Base-by-base conservation (phyloP, 129 eudicot genomes). In the Flaveria robusta region DNA sequence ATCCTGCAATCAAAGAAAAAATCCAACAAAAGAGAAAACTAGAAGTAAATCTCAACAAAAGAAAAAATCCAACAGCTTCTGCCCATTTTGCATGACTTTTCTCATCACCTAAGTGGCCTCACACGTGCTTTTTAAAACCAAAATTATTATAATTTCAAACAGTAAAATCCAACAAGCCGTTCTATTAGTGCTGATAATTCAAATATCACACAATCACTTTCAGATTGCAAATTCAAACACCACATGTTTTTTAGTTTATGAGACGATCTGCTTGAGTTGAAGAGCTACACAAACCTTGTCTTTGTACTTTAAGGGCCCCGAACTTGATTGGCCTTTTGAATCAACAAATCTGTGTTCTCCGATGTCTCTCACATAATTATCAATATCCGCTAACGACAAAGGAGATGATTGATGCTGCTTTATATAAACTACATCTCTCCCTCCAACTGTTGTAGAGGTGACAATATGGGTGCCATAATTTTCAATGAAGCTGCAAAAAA, bases 391-490 rank as follows among this genome's bases (percentile, higher is more conserved):
- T 24, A 39, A 56, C 26, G 92, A 86, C 51, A 92, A 88, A 71
- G 98, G 93, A 71, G 98, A 92, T 54, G 96, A 88, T 9, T 89
- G 98, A 72, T 92, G 98, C 83, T 92, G 98, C 83, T 90, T 90
- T 19, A 92, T 83, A 75, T 92, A 92, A 69, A 92, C 96, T 29
- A 92, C 90, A 26, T 92, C 98, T 79, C 94, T 90, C 79, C 98
- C 98, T 67, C 98, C 98, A 77, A 92, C 85, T 19, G 98, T 92
- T 64, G 88, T 91, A 23, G 96, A 90, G 16, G 98, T 92, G 60
- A 92, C 98, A 56, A 92, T 88, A 79, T 92, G 94, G 68, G 98
- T 92, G 68, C 98, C 98, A 60, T 86, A 92, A 74, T 83, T 92
- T 76, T 92, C 98, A 68, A 92, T 92, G 72, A 92, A 92, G 89